Evolutionary conservation across 768 basidiomycete genomes (phyloP).

Genomic region (Lentinula raphanica): DNA sequence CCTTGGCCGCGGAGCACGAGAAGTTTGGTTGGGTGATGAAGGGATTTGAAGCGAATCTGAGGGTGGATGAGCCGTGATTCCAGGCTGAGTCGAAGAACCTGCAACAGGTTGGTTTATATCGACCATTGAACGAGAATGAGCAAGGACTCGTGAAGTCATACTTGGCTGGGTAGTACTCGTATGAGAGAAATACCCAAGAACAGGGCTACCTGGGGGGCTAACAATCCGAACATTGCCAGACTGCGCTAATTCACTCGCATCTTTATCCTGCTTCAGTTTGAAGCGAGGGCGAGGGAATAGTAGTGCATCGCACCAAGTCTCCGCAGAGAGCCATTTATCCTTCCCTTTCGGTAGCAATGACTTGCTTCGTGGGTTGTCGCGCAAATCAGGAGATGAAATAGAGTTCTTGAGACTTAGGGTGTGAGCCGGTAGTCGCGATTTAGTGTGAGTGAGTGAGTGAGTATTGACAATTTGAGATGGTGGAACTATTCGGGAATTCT

Average conservation of each 20-base stretch:
- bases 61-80: background rate
- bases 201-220: slow-evolving; percentile 46
- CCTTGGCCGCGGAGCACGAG: slow-evolving; percentile 39
- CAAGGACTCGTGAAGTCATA: slow-evolving; percentile 41
- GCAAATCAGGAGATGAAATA: slow-evolving; percentile 64
- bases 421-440: background rate
- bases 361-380: slow-evolving; percentile 17
- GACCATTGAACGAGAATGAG: slow-evolving; percentile 42
- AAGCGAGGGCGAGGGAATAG: slow-evolving; percentile 74
- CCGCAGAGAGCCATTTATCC: slow-evolving; percentile 66
- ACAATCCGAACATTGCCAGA: slow-evolving; percentile 30
- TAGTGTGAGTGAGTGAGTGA: background rate
- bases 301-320: slow-evolving; percentile 80
- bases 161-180: slow-evolving; percentile 16
- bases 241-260: slow-evolving; percentile 12
- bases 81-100: background rate
- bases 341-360: slow-evolving; percentile 34
- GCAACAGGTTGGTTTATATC: slow-evolving; percentile 21
- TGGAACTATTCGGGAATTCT: background rate
- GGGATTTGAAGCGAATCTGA: background rate
- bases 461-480: slow-evolving; percentile 1
- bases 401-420: slow-evolving; percentile 42
- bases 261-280: slow-evolving; percentile 37
- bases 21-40: background rate
- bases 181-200: slow-evolving; percentile 17